Percentiles rank a stretch among this genome's conserved stretches.
Conservation (phyloP, 2,329 filamentous ascomycete species). For the Stemphylium beticola region DNA sequence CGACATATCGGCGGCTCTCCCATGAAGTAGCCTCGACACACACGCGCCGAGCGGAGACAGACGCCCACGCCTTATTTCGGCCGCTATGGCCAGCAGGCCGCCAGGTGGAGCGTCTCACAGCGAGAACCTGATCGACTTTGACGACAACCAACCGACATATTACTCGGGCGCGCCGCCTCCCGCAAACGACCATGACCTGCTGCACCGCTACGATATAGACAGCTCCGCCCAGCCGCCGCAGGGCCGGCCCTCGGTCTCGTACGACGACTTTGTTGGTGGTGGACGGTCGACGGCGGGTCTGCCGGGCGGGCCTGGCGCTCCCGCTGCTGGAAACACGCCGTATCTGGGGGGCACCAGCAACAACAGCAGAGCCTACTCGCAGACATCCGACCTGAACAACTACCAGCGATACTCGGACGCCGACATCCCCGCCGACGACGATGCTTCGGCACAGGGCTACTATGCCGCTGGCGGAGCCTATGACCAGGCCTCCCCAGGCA, state of each 20-base stretch:
- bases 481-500: conserved; percentile 59
- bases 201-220: conserved; percentile 76
- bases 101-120: conserved; percentile 56
- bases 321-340: conserved; percentile 43
- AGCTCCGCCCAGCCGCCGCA: conserved; percentile 66
- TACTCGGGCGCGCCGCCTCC: conserved; percentile 76
- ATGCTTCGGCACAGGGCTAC: conserved; percentile 74
- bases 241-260: conserved; percentile 83
- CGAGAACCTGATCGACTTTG: conserved; percentile 73
- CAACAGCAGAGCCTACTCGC: conserved; percentile 61
- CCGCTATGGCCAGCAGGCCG: conserved; percentile 61
- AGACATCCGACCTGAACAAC: conserved; percentile 83
- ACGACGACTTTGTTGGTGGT: conserved; percentile 90
- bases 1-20: conserved; percentile 14
- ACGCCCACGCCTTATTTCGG: conserved; percentile 26
- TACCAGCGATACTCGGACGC: conserved; percentile 92
- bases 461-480: conserved; percentile 71
- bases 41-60: conserved; percentile 31
- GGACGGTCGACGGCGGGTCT: conserved; percentile 55
- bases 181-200: conserved; percentile 80
- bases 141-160: conserved; percentile 74
- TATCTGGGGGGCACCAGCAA: conserved; percentile 45
- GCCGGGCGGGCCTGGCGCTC: conserved; percentile 52
- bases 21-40: conserved; percentile 35
- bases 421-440: conserved; percentile 81